Evolutionary conservation across 257 asterid species (phyloP).

Genomic region (Ilex aquifolium): DNA sequence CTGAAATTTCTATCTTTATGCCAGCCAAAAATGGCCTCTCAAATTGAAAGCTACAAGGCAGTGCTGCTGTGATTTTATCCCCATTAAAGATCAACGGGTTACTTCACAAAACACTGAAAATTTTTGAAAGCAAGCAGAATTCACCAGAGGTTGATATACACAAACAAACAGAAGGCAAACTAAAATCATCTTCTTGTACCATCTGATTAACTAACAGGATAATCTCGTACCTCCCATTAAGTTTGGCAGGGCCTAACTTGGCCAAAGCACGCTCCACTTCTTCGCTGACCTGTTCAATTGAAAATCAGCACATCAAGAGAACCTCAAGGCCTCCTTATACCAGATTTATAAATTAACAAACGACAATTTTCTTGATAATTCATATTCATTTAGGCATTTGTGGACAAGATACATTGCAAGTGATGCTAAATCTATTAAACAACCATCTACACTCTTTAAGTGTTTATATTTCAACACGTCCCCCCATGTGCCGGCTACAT

Average conservation of each 20-base stretch:
- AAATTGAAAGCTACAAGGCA: background rate
- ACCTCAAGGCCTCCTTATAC: background rate
- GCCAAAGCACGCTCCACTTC: slow-evolving; percentile 99
- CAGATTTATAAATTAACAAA: no score
- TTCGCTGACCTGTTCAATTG: slow-evolving; percentile 77
- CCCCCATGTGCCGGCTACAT: no score
- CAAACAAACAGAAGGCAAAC: background rate
- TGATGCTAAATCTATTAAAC: no score
- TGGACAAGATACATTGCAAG: no score
- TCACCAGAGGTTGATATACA: background rate
- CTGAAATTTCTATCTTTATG: background rate
- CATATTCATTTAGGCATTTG: no score
- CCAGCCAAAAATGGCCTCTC: background rate
- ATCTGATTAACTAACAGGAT: slow-evolving; percentile 6
- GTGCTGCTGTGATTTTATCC: background rate
- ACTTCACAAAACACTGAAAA: no score
- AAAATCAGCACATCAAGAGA: slow-evolving; percentile 11
- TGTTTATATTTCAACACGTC: no score
- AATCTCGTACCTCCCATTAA: slow-evolving; percentile 61
- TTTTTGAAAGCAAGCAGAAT: background rate
- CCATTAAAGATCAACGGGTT: background rate
- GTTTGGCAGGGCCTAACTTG: slow-evolving; percentile 69
- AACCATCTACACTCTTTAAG: no score
- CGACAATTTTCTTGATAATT: no score
- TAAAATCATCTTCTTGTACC: background rate